Evolutionary conservation across 768 basidiomycete species (phyloP), one percentile per base, ranked within the genome.

Genomic region (Boletus tomentosulus): DNA sequence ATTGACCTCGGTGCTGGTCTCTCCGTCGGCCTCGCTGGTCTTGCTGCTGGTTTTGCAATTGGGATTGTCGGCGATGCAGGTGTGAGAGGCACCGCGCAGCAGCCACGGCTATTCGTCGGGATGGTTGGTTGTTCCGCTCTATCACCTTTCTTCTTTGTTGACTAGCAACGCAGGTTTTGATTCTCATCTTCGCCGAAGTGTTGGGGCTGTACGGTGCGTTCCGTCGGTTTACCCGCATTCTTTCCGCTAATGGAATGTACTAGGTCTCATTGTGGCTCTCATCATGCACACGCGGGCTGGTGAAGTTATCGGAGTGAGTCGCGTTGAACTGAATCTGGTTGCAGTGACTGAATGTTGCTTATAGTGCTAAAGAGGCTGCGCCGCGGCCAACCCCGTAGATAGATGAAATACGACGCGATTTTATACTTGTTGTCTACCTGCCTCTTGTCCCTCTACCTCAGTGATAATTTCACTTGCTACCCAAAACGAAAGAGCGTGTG

Each of bases 31-130:
- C 85, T 92, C 48, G 91, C 95, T 41, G 96, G 96, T 80, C 83
- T 99, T 35, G 91, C 94, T 48, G 96, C 96, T 56, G 97, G 97
- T 47, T 96, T 98, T 61, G 97, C 97, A 57, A 87, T 99, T 66
- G 97, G 97, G 54, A 98, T 98, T 67, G 97, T 98, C 54, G 97
- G 97, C 68, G 97, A 99, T 70, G 95, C 96, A 56, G 96, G 97
- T 80, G 97, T 98, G 28, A 80, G 97, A 44, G 97, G 96, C 55
- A 97, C 95, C 50, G 96, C 95, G 44, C 96, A 98, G 72, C 95
- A 98, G 75, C 92, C 93, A 48, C 77, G 91, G 64, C 77, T 97
- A 62, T 96, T 88, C 73, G 93, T 97, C 63, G 90, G 92, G 67
- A 98, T 96, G 94, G 89, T 87, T 22, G 6, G 83, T 66, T 31